Conservation (phyloP, 108 stramenopile species). For the Pseudonitzschia multiseries region DNA sequence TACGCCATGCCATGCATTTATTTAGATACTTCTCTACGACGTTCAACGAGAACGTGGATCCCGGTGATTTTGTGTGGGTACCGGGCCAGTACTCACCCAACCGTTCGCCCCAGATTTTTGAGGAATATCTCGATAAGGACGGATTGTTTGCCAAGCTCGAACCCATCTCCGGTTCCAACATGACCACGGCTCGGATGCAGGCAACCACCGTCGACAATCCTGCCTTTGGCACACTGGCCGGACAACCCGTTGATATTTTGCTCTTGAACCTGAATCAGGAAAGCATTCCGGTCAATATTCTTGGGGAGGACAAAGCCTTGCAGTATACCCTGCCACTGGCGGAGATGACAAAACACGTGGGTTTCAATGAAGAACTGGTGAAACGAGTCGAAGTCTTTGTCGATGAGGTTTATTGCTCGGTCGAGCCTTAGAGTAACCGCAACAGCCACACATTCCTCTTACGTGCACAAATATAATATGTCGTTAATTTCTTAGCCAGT, state of each 20-base stretch:
- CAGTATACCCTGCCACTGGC: conserved; percentile 32
- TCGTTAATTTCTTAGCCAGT: too few relatives aligned
- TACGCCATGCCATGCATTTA: too few relatives aligned
- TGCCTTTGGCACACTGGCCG: conserved; percentile 24
- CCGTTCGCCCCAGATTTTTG: conserved; percentile 34
- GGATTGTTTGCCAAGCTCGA: conserved; percentile 20
- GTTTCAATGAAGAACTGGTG: conserved; percentile 28
- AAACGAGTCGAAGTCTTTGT: conserved; percentile 23
- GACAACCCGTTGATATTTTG: conserved; percentile 37
- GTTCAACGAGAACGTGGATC: conserved; percentile 28
- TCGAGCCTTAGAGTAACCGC: too few relatives aligned
- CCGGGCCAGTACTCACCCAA: conserved; percentile 9
- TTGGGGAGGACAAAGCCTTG: neutral
- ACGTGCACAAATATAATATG: too few relatives aligned
- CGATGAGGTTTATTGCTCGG: too few relatives aligned
- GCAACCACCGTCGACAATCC: conserved; percentile 42
- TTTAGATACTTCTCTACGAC: conserved; percentile 22
- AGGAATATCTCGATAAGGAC: conserved; percentile 19
- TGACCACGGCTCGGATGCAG: conserved; percentile 33
- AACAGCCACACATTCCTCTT: too few relatives aligned
- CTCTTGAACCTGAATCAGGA: conserved; percentile 31
- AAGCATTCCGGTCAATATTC: conserved; percentile 22
- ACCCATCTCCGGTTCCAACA: conserved; percentile 23
- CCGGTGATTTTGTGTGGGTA: conserved; percentile 35
- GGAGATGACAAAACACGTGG: conserved; percentile 30